Evolutionary conservation across 129 eudicot genomes (phyloP), one percentile per base, ranked within the genome.

Genomic region (Flaveria bidentis): DNA sequence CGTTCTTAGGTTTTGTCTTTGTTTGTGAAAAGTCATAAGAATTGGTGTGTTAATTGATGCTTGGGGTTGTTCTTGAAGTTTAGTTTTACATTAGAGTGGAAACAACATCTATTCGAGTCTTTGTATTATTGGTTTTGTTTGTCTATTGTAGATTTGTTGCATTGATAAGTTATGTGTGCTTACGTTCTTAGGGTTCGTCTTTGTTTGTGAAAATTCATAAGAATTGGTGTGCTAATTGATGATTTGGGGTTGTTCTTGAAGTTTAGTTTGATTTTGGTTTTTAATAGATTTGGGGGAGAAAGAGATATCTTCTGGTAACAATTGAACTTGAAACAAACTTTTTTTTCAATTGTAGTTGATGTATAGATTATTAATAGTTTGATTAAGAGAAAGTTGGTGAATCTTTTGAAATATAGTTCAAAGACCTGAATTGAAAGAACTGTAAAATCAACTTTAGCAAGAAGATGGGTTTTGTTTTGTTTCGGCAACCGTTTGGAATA

Each of bases 111-210:
- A 28, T 28, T 2, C 30, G 30, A 28, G 30, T 28, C 30, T 28
- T 28, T 28, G 30, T 28, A 28, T 28, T 28, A 3, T 28, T 28
- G 30, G 3, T 12, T 64, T 44, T 50, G 15, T 7, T 2, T 64
- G 13, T 6, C 2, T 63, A 15, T n/a, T 17, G 18, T 30, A 30
- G 36, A 30, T 46, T 17, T 28, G 68, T 23, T 3, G 47, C 11
- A 6, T 70, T 2, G 20, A 1, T 77, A 77, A 51, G 12, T 8
- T 67, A 1, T 36, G 16, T 41, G 8, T 72, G 25, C 65, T 63
- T 62, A 17, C 17, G 12, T 30, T 47, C 11, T 6, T 16, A 63
- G 73, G 77, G 65, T 75, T 63, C 22, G 36, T 71, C 4, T 72
- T 46, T 30, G 50, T 14, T 70, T 70, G 45, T 47, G 65, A 41